Percentiles rank a stretch among this genome's conserved stretches.
Conservation (phyloP, 352 stramenopile genomes). For the Phytopythium ostracodes region DNA sequence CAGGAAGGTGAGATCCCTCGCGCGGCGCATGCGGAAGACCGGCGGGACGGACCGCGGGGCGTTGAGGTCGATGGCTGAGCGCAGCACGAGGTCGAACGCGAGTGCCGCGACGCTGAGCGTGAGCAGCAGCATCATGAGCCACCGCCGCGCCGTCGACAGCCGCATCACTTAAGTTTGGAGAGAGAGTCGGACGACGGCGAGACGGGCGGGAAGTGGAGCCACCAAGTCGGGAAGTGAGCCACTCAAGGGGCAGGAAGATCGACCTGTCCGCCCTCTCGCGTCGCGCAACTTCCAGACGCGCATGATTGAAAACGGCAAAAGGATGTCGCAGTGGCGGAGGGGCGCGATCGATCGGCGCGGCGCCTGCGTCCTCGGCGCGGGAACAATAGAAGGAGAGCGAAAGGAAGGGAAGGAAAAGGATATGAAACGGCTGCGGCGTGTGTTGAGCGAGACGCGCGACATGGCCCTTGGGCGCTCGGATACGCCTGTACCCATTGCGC, state of each 20-base stretch:
- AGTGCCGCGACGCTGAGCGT: slow-evolving; percentile 1
- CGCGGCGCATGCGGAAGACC: slow-evolving; percentile 12
- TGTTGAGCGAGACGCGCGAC: too few relatives aligned
- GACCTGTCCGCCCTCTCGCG: not conserved
- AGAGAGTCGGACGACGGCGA: not conserved
- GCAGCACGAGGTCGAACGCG: slow-evolving; percentile 10
- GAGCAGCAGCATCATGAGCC: not conserved
- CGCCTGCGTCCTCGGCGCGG: too few relatives aligned
- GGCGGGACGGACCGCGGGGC: slow-evolving; percentile 10
- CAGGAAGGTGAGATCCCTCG: slow-evolving; percentile 12
- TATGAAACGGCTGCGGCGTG: too few relatives aligned
- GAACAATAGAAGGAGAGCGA: not conserved
- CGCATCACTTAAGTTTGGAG: not conserved
- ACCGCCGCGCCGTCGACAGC: not conserved
- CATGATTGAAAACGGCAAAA: not conserved
- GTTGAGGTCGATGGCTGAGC: slow-evolving; percentile 14
- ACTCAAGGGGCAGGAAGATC: not conserved
- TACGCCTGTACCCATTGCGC: too few relatives aligned
- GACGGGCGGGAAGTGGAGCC: not conserved
- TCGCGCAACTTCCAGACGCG: not conserved
- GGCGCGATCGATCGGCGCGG: not conserved
- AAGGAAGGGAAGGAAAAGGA: not conserved
- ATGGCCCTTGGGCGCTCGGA: too few relatives aligned
- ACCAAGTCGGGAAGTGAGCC: not conserved
- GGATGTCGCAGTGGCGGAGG: not conserved